Conservation (phyloP, 306 rosid genomes). For the Astragalus glycyphyllos region DNA sequence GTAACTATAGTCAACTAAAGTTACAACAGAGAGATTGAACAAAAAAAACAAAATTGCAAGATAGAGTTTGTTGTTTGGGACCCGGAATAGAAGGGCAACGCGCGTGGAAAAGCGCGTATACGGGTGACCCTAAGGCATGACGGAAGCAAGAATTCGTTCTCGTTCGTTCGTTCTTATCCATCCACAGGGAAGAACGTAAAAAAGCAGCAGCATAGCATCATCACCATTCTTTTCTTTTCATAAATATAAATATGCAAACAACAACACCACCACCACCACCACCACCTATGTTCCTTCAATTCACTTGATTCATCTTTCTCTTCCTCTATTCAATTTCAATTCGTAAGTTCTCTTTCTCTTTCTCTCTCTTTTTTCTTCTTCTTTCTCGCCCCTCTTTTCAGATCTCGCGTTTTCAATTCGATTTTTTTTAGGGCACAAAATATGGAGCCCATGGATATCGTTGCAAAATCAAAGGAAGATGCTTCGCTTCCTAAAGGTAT, state of each 20-base stretch:
- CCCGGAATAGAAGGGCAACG: too few species aligned
- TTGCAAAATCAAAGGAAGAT: conserved; percentile 86
- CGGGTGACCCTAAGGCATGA: conserved; percentile 61
- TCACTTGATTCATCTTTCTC: conserved; percentile 34
- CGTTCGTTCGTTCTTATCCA: conserved; percentile 55
- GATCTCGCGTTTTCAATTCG: conserved; percentile 38
- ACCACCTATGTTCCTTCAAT: conserved; percentile 51
- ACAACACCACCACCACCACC: too few species aligned
- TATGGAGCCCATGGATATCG: conserved; percentile 94
- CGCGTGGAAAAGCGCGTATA: background rate
- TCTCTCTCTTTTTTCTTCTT: too few species aligned
- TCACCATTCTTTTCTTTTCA: conserved; percentile 42
- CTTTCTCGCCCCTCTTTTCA: background rate
- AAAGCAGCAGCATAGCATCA: conserved; percentile 5
- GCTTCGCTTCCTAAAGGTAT: conserved; percentile 89
- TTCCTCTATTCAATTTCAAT: conserved; percentile 23
- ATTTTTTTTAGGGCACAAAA: conserved; percentile 38
- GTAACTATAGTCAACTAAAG: too few species aligned
- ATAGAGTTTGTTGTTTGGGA: too few species aligned
- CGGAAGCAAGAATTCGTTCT: conserved; percentile 43
- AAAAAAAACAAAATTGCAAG: too few species aligned
- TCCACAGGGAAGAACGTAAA: conserved; percentile 14
- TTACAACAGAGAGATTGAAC: too few species aligned
- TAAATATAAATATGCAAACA: conserved; percentile 46
- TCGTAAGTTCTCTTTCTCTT: conserved; percentile 50